These are phyloP conservation scores for Coemansia sp. DNA, from an alignment of 192 early-diverging fungal species.

Conservation along the genomic window DNA sequence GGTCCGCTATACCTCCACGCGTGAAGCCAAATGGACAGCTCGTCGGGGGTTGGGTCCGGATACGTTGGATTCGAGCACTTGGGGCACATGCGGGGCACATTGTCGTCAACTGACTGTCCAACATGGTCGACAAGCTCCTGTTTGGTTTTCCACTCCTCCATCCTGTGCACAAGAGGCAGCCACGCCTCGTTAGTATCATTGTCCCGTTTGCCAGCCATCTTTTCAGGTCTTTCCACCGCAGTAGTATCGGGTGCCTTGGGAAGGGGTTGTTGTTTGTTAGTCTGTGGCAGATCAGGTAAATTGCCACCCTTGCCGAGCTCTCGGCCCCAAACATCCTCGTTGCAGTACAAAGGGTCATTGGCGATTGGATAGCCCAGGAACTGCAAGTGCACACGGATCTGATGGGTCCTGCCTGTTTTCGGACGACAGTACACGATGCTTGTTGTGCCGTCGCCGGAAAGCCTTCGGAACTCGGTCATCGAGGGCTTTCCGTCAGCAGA, in stretches of 20 bases:
- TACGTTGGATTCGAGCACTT: conserved; percentile 61
- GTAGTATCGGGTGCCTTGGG: neutral
- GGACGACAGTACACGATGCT: conserved; percentile 82
- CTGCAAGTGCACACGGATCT: conserved; percentile 95
- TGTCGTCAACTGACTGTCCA: conserved; percentile 15
- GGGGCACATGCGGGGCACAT: conserved; percentile 47
- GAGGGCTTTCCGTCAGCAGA: conserved; percentile 76
- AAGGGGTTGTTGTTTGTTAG: neutral
- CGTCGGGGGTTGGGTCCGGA: conserved; percentile 69
- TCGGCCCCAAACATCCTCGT: conserved; percentile 69
- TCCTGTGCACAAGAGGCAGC: conserved; percentile 23
- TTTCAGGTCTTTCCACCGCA: neutral
- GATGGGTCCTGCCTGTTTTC: conserved; percentile 91
- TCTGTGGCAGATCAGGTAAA: too few relatives aligned
- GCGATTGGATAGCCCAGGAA: conserved; percentile 91
- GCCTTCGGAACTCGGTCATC: conserved; percentile 70
- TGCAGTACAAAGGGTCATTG: conserved; percentile 92
- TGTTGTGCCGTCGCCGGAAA: conserved; percentile 63
- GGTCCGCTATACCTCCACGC: conserved; percentile 78
- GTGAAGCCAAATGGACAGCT: conserved; percentile 88
- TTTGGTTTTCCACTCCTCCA: conserved; percentile 42
- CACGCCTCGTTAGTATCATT: conserved; percentile 16
- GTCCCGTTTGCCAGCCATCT: conserved; percentile 26
- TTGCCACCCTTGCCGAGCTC: conserved; percentile 57
- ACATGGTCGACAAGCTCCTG: conserved; percentile 28